A percentile compares a stretch with the other conserved stretches of the same genome.
phyloP scores from a whole-genome alignment of 2,329 filamentous ascomycete species.

The Fusarium sp. region DNA sequence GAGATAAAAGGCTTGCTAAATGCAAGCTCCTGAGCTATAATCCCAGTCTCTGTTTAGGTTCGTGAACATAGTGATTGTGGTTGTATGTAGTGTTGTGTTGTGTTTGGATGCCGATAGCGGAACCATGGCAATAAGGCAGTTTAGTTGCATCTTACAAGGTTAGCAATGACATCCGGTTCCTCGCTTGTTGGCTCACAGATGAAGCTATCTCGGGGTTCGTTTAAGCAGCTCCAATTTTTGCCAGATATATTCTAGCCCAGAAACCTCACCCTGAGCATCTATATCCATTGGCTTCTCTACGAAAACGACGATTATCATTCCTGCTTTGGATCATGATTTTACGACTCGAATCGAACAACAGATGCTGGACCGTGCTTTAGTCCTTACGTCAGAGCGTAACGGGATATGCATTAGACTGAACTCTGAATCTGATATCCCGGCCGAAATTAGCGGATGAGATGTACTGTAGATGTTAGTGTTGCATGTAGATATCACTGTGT shows the following conservation, averaged over 20 bases:
- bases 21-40: background rate
- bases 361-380: conserved; percentile 16
- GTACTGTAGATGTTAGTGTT: background rate
- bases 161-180: conserved; percentile 24
- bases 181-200: conserved; percentile 18
- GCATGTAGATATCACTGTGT: conserved; percentile 6
- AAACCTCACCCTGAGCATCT: background rate
- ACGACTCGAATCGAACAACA: conserved; percentile 12
- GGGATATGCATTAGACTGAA: conserved; percentile 31
- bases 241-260: conserved; percentile 32
- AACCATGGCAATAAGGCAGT: conserved; percentile 5
- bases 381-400: conserved; percentile 33
- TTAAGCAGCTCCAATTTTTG: conserved; percentile 14
- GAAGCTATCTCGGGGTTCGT: conserved; percentile 1
- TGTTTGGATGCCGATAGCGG: conserved; percentile 4
- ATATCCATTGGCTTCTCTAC: conserved; percentile 11
- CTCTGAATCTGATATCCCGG: conserved; percentile 32
- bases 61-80: background rate
- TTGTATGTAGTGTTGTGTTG: background rate
- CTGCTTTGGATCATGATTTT: conserved; percentile 16
- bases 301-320: conserved; percentile 2
- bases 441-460: conserved; percentile 22
- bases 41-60: background rate
- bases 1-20: conserved; percentile 6
- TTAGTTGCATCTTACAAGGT: background rate